Evolutionary conservation across 2,329 filamentous ascomycete genomes (phyloP), one percentile per base, ranked within the genome.

Genomic region (Alternaria angustiovoidea): DNA sequence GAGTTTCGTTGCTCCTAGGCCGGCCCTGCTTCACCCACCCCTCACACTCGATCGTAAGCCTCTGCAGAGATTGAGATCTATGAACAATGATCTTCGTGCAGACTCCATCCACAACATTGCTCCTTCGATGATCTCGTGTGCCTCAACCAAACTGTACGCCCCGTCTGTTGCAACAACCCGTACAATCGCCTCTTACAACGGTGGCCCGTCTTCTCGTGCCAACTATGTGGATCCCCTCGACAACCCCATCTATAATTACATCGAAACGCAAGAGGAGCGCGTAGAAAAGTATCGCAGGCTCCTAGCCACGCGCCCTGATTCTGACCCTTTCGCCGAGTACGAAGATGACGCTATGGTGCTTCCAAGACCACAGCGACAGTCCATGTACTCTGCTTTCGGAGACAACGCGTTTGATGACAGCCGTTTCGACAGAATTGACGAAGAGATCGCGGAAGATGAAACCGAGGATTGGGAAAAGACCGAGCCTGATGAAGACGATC

Each of bases 381-480:
- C 57, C 1, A 62, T 67, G 43, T 67, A 67, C 26, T 43, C 32
- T 16, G 46, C 61, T 1, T 67, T 58, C 28, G 47, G 55, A 7
- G 41, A 61, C 24, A 18, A 5, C 1, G 28, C 7, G 16, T 57
- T 56, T 11, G 51, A 60, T 11, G 49, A 36, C 1, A 42, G 12
- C n/a, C n/a, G 47, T 36, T 62, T 59, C n/a, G 59, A 62, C n/a
- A 26, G 22, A 2, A 42, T 62, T 8, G 59, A 65, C 42, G 58
- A 51, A 20, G 57, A 59, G 43, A 24, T 38, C 18, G 22, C 20
- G 6, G 53, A 54, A 28, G 59, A 57, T 44, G 54, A 62, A 24
- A 24, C 12, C 18, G 58, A 46, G 16, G 32, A 46, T n/a, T 39
- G 32, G 38, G 46, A 51, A 12, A 46, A 18, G 24, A 46, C 39